Percentiles rank a stretch among this genome's conserved stretches.
Conservation (phyloP, 2,329 filamentous ascomycete genomes). For the Cryoendolithus antarcticus region DNA sequence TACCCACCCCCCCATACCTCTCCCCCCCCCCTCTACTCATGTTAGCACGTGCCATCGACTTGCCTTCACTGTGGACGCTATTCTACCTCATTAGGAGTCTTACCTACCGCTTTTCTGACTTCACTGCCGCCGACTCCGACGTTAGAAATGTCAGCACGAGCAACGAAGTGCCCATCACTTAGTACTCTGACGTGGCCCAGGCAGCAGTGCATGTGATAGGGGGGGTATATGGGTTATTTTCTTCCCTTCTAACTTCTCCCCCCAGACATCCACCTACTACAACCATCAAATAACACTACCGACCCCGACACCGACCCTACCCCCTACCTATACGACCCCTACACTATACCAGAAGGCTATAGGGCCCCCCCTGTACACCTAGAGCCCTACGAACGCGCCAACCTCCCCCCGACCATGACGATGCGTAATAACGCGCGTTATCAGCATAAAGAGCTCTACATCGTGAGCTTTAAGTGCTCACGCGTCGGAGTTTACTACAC, state of each 20-base stretch:
- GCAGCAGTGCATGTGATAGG: no score
- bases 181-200: no score
- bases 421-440: slow-evolving; percentile 38
- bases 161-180: no score
- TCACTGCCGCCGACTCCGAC: no score
- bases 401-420: slow-evolving; percentile 37
- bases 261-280: slow-evolving; percentile 1
- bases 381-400: slow-evolving; percentile 13
- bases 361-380: slow-evolving; percentile 17
- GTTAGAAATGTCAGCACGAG: no score
- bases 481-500: slow-evolving; percentile 95
- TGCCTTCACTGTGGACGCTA: no score
- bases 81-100: no score
- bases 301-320: slow-evolving; percentile 12
- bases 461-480: slow-evolving; percentile 94
- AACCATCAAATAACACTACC: slow-evolving; percentile 1
- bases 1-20: no score
- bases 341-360: slow-evolving; percentile 19
- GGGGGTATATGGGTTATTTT: not conserved
- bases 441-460: slow-evolving; percentile 52
- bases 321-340: slow-evolving; percentile 1
- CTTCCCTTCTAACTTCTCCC: slow-evolving; percentile 1
- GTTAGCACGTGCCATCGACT: no score
- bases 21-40: no score
- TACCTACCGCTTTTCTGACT: no score